Conservation (phyloP, 2,329 filamentous ascomycete species). For the Ophidiomyces ophidiicola region DNA sequence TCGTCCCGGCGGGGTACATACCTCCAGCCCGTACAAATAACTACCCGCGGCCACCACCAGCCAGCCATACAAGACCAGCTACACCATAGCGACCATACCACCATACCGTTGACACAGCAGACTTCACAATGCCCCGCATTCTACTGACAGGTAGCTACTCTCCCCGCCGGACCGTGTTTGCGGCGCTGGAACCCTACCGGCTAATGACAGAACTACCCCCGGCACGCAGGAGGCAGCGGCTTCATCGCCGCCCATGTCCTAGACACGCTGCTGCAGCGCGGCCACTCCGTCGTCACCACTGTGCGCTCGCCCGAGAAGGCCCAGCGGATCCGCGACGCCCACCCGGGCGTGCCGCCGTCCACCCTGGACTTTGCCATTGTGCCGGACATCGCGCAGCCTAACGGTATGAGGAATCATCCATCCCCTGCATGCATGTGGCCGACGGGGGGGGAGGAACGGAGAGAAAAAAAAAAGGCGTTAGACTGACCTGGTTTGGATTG, state of each 20-base stretch:
- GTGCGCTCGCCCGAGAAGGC: constrained; percentile 52
- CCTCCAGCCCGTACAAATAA: not conserved
- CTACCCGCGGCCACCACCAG: not conserved
- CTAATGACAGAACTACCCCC: too few species aligned
- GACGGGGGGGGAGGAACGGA: not conserved
- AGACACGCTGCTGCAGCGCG: constrained; percentile 44
- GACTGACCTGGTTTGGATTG: not conserved
- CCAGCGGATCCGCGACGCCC: constrained; percentile 45
- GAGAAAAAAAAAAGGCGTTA: too few species aligned
- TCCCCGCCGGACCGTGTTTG: not conserved
- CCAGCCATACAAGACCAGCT: not conserved
- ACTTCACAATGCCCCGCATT: constrained; percentile 17
- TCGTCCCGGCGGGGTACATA: not conserved
- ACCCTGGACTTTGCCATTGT: constrained; percentile 56
- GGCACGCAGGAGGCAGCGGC: constrained; percentile 43
- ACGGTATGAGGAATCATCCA: too few species aligned
- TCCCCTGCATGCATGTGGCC: too few species aligned
- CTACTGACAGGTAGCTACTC: constrained; percentile 19
- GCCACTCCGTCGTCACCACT: constrained; percentile 50
- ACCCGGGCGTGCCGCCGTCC: constrained; percentile 41
- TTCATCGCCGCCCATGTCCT: constrained; percentile 56
- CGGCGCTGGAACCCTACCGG: too few species aligned
- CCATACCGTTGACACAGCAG: not conserved
- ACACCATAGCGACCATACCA: not conserved
- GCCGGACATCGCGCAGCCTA: constrained; percentile 51